A percentile compares a stretch with the other conserved stretches of the same genome.
Conservation (phyloP, 148 eudicot species). For the Salicornia ramosissima region DNA sequence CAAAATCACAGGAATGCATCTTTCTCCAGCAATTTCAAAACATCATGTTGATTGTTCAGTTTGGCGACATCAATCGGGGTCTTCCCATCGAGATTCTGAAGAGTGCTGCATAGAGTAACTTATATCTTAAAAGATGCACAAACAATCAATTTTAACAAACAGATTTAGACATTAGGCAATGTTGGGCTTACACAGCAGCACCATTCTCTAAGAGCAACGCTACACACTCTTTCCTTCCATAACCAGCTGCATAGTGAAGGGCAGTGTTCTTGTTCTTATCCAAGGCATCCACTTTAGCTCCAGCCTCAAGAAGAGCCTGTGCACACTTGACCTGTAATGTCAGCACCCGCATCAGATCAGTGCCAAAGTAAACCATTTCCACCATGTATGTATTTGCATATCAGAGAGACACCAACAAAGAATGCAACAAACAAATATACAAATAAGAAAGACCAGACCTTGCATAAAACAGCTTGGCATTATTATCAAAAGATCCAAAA, state of each 20-base stretch:
- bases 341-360: conserved; percentile 12
- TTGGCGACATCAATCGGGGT: conserved; percentile 96
- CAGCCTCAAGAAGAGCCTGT: conserved; percentile 82
- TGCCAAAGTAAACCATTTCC: neutral
- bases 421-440: neutral
- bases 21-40: conserved; percentile 79
- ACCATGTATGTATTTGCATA: neutral
- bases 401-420: neutral
- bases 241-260: conserved; percentile 98
- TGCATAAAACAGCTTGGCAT: neutral
- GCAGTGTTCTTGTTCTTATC: conserved; percentile 99
- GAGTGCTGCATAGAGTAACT: conserved; percentile 53
- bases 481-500: neutral
- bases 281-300: conserved; percentile 88
- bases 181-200: conserved; percentile 83
- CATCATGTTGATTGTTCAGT: conserved; percentile 83
- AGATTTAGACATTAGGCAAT: neutral
- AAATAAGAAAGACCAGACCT: neutral
- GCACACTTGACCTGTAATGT: conserved; percentile 74
- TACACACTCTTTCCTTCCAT: conserved; percentile 96
- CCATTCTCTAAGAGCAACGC: conserved; percentile 85
- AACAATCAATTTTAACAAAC: neutral
- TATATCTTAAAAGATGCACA: conserved; percentile 7
- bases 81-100: conserved; percentile 90
- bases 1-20: conserved; percentile 73